These are phyloP conservation scores for Leccinellum albellum DNA, from an alignment of 768 basidiomycete genomes.

Conservation along the genomic window DNA sequence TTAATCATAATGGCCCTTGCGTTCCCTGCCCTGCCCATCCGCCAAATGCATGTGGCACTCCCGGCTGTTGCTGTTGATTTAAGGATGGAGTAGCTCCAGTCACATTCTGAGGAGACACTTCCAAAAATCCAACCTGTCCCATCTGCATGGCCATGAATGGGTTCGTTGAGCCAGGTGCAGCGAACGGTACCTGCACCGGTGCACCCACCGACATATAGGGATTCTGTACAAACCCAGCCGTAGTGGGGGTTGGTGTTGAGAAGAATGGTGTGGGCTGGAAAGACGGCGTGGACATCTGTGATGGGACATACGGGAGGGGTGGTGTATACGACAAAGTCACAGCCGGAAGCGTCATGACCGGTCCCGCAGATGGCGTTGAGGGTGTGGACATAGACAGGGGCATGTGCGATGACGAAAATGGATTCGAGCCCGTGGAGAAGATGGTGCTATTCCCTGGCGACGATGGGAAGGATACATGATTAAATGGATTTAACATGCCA, in stretches of 20 bases:
- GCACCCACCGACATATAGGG: slow-evolving; percentile 11
- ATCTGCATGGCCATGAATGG: slow-evolving; percentile 18
- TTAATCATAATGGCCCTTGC: slow-evolving; percentile 15
- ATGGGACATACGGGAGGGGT: background rate
- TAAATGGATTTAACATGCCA: slow-evolving; percentile 19
- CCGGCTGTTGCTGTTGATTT: slow-evolving; percentile 24
- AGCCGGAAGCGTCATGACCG: slow-evolving; percentile 5
- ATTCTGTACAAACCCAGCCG: slow-evolving; percentile 15
- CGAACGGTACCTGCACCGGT: slow-evolving; percentile 26
- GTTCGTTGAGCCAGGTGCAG: slow-evolving; percentile 4
- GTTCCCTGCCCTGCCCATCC: slow-evolving; percentile 19
- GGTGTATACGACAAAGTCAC: slow-evolving; percentile 6
- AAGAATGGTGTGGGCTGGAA: slow-evolving; percentile 9
- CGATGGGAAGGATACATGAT: slow-evolving; percentile 1
- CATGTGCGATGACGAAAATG: slow-evolving; percentile 13
- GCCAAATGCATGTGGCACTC: slow-evolving; percentile 9
- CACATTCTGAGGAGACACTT: slow-evolving; percentile 29
- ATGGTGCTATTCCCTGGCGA: background rate
- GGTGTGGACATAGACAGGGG: slow-evolving; percentile 5
- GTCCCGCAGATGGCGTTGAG: slow-evolving; percentile 5
- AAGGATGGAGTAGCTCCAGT: slow-evolving; percentile 13
- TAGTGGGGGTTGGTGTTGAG: background rate
- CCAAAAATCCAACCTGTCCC: slow-evolving; percentile 15
- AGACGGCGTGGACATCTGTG: background rate
- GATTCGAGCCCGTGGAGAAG: slow-evolving; percentile 8